phyloP scores from a whole-genome alignment of 441 rosid genomes.

The Lagerstroemia fauriei region DNA sequence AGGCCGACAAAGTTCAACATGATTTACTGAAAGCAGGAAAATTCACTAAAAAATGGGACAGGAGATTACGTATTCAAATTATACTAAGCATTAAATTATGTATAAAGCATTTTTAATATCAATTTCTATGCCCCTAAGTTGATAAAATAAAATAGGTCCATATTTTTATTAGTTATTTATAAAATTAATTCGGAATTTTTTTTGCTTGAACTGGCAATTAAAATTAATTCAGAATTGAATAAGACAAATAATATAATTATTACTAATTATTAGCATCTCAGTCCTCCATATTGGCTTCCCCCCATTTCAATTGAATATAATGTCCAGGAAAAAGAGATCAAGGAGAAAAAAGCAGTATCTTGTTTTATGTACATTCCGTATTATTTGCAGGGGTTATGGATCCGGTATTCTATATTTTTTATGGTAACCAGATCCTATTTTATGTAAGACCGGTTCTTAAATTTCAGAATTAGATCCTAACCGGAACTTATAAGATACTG shows the following conservation, averaged over 20 bases:
- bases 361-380: background rate
- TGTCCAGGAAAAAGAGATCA: background rate
- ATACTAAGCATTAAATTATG: too few relatives aligned
- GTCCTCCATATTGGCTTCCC: background rate
- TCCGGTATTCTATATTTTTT: background rate
- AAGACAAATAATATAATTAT: background rate
- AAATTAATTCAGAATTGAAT: too few relatives aligned
- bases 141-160: too few relatives aligned
- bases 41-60: background rate
- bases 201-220: too few relatives aligned
- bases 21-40: background rate
- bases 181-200: too few relatives aligned
- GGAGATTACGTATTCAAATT: background rate
- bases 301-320: background rate
- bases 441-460: too few relatives aligned
- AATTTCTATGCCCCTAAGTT: too few relatives aligned
- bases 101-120: too few relatives aligned
- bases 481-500: too few relatives aligned
- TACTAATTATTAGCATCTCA: background rate
- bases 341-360: background rate
- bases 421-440: too few relatives aligned
- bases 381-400: background rate
- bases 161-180: too few relatives aligned
- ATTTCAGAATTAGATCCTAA: too few relatives aligned
- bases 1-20: constrained; percentile 9